A percentile compares a stretch with the other conserved stretches of the same genome.
Evolutionary conservation across 2,329 filamentous ascomycete genomes (phyloP).

Genomic region (Fusarium redolens): DNA sequence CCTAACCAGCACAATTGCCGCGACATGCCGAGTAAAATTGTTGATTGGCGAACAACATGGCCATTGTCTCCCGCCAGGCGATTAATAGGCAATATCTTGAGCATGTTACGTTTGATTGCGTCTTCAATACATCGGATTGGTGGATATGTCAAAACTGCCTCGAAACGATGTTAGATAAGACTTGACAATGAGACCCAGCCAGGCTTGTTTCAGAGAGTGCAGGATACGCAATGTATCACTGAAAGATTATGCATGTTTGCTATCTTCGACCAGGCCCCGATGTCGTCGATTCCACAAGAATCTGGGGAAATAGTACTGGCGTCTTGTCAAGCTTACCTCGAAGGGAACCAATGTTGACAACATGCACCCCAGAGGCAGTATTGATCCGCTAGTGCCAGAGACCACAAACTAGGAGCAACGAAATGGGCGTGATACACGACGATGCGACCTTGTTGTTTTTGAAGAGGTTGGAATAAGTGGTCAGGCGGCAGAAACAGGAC

Average conservation of each 20-base stretch:
- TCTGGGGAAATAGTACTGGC: slow-evolving; percentile 18
- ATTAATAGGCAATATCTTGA: slow-evolving; percentile 19
- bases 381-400: slow-evolving; percentile 22
- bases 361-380: slow-evolving; percentile 27
- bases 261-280: not conserved
- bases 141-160: slow-evolving; percentile 11
- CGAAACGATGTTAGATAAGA: slow-evolving; percentile 13
- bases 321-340: slow-evolving; percentile 15
- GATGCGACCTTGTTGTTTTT: slow-evolving; percentile 22
- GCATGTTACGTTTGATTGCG: slow-evolving; percentile 28
- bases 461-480: slow-evolving; percentile 41
- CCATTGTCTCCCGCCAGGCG: slow-evolving; percentile 11
- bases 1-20: slow-evolving; percentile 21
- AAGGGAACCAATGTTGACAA: slow-evolving; percentile 15
- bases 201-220: not conserved
- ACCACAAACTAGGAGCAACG: slow-evolving; percentile 4
- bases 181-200: slow-evolving; percentile 2
- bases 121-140: slow-evolving; percentile 13
- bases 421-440: slow-evolving; percentile 29
- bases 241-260: slow-evolving; percentile 4
- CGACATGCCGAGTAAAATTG: slow-evolving; percentile 14
- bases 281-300: slow-evolving; percentile 18
- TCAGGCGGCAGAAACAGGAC: slow-evolving; percentile 44
- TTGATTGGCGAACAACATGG: slow-evolving; percentile 26
- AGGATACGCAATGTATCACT: not conserved